Percentiles rank a stretch among this genome's conserved stretches.
These are phyloP conservation scores for Lasiodiplodia citricola DNA, from an alignment of 2,329 filamentous ascomycete species.

Conservation along the genomic window DNA sequence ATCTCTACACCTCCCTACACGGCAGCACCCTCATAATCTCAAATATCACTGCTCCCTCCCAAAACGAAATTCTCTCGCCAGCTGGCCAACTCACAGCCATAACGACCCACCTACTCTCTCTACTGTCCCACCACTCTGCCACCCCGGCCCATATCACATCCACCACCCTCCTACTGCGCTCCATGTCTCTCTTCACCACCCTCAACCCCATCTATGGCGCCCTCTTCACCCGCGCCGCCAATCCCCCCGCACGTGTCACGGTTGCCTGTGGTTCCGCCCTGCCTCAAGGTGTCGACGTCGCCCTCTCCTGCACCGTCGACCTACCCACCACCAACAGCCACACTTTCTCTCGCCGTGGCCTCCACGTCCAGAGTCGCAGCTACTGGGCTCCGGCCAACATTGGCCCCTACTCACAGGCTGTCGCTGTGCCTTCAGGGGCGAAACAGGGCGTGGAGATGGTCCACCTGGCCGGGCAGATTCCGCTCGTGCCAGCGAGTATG, in stretches of 20 bases:
- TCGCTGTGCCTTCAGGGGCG: slow-evolving; percentile 57
- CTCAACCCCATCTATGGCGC: slow-evolving; percentile 78
- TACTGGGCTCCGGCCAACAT: slow-evolving; percentile 99
- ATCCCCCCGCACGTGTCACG: slow-evolving; percentile 84
- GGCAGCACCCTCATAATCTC: slow-evolving; percentile 56
- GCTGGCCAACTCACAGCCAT: slow-evolving; percentile 45
- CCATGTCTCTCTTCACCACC: slow-evolving; percentile 77
- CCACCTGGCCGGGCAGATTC: slow-evolving; percentile 88
- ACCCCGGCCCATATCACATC: slow-evolving; percentile 40
- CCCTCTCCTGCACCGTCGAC: slow-evolving; percentile 58
- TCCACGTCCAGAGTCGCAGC: slow-evolving; percentile 91
- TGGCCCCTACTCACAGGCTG: slow-evolving; percentile 92
- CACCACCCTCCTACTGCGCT: slow-evolving; percentile 71
- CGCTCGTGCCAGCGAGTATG: slow-evolving; percentile 83
- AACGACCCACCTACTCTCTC: slow-evolving; percentile 41
- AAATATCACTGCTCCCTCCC: slow-evolving; percentile 32
- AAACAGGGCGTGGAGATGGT: slow-evolving; percentile 48
- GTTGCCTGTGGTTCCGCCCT: slow-evolving; percentile 75
- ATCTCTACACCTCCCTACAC: neutral
- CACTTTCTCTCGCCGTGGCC: slow-evolving; percentile 49
- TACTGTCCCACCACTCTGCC: slow-evolving; percentile 37
- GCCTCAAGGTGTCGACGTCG: slow-evolving; percentile 63
- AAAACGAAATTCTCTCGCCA: slow-evolving; percentile 22
- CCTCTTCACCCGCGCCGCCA: slow-evolving; percentile 72
- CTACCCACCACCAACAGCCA: slow-evolving; percentile 28